Base-by-base conservation (phyloP, 768 basidiomycete genomes). In the Candolleomyces eurysporus region DNA sequence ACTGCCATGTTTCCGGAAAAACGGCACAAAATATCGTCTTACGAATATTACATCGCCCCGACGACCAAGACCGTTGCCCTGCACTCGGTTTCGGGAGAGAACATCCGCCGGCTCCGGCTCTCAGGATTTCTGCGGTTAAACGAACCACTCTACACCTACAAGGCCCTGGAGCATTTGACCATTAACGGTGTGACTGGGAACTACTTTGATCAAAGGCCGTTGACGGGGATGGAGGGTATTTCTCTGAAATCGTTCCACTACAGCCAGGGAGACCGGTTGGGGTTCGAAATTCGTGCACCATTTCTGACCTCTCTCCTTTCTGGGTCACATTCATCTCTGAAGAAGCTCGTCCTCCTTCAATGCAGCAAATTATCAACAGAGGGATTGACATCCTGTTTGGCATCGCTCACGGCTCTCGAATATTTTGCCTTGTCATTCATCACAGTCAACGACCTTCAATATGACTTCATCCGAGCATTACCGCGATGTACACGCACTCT, bases 361-460 rank as follows among this genome's bases (percentile, higher is more conserved):
- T 74, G 76, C 61, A 71, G 61, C 54, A 69, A 72, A 4, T 64
- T 80, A 8, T 70, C 73, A 8, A 73, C 69, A 26, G 50, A 64
- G 13, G 64, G 57, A 9, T 63, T 80, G 22, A 64, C 72, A 16
- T 60, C 67, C 16, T 76, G 71, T 51, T 58, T 79, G 7, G 62
- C 63, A 31, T 60, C 54, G 17, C 60, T 79, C 36, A 61, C 64
- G 0, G 54, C 42, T 26, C 67, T 79, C 22, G 70, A 75, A 57
- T 75, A 75, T 57, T 69, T 81, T 49, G 74, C 75, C 1, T 65
- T 80, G 22, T 72, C 71, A 2, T 61, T 75, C 21, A 64, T 75
- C 40, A 77, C 75, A 8, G 73, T 75, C 6, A 67, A 69, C 22
- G 76, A 79, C 50, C 67, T 75, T 10, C 48, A 66, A 54, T 67